Evolutionary conservation across 202 grass and related monocot species (phyloP).

Genomic region (Setaria italica): DNA sequence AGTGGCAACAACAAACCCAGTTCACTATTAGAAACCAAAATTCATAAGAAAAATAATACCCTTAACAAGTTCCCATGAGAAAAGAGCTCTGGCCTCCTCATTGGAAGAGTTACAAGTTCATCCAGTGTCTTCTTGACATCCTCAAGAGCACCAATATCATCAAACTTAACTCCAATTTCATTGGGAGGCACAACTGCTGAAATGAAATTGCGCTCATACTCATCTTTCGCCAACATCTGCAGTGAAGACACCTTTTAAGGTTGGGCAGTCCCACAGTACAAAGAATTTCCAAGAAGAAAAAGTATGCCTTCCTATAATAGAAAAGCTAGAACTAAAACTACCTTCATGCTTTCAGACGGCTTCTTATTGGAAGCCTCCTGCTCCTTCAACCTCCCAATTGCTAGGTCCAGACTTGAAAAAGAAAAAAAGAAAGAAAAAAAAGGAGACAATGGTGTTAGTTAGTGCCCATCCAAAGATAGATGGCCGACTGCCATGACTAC

Average conservation of each 20-base stretch:
- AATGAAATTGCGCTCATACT: conserved; percentile 91
- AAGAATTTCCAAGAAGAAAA: conserved; percentile 17
- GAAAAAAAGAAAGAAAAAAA: background rate
- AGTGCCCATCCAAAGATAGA: conserved; percentile 35
- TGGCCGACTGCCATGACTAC: conserved; percentile 27
- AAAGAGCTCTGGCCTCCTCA: conserved; percentile 98
- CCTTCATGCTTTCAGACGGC: conserved; percentile 74
- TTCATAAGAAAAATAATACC: conserved; percentile 55
- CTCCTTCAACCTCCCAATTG: conserved; percentile 74
- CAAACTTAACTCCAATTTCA: conserved; percentile 94
- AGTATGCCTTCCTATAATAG: background rate
- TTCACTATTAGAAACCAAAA: conserved; percentile 21
- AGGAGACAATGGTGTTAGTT: conserved; percentile 37
- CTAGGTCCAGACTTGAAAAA: conserved; percentile 76
- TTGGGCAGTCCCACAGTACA: conserved; percentile 25
- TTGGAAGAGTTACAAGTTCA: conserved; percentile 95
- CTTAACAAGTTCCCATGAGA: conserved; percentile 88
- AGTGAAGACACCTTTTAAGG: conserved; percentile 47
- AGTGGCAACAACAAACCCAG: background rate
- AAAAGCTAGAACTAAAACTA: conserved; percentile 44
- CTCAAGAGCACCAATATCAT: conserved; percentile 94
- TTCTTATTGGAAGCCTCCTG: conserved; percentile 65
- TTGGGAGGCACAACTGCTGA: conserved; percentile 89
- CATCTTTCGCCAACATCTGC: conserved; percentile 92
- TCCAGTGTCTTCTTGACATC: conserved; percentile 91